A percentile compares a stretch with the other conserved stretches of the same genome.
These are phyloP conservation scores for Acanthamoeba healyi DNA, from an alignment of 208 protist genomes.

Conservation along the genomic window DNA sequence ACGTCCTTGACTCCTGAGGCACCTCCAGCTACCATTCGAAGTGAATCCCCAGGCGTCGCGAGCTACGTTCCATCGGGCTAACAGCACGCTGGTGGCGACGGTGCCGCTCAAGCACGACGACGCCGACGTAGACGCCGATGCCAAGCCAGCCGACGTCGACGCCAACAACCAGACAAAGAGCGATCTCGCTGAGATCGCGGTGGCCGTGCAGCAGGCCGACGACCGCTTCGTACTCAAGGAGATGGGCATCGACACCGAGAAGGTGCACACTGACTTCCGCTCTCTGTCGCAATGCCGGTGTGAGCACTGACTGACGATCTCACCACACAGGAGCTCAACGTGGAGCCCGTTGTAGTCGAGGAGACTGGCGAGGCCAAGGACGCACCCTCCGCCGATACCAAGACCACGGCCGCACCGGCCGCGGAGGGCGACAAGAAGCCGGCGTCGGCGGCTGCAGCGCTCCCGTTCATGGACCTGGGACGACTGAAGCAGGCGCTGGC, in stretches of 20 bases:
- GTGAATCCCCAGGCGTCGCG: background rate
- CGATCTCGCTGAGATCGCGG: background rate
- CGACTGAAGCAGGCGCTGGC: background rate
- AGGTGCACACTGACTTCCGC: too few species aligned
- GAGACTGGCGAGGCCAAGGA: background rate
- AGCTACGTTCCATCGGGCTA: background rate
- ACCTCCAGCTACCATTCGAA: slow-evolving; percentile 14
- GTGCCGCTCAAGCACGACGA: background rate
- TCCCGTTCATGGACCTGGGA: slow-evolving; percentile 56
- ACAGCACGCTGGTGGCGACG: background rate
- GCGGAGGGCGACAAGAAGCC: background rate
- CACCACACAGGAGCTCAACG: slow-evolving; percentile 49
- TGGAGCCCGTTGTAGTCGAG: slow-evolving; percentile 13
- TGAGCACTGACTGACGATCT: too few species aligned
- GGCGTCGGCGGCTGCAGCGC: background rate
- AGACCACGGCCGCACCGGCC: background rate
- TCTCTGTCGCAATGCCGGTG: too few species aligned
- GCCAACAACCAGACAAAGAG: background rate
- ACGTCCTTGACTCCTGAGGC: too few species aligned
- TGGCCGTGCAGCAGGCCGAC: background rate
- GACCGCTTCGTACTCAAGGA: background rate
- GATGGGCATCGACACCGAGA: slow-evolving; percentile 32
- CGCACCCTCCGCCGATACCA: background rate
- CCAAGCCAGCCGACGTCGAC: background rate
- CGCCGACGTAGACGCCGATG: background rate